Base-by-base conservation (phyloP, 139 green algal species). In the Desmodesmus armatus region DNA sequence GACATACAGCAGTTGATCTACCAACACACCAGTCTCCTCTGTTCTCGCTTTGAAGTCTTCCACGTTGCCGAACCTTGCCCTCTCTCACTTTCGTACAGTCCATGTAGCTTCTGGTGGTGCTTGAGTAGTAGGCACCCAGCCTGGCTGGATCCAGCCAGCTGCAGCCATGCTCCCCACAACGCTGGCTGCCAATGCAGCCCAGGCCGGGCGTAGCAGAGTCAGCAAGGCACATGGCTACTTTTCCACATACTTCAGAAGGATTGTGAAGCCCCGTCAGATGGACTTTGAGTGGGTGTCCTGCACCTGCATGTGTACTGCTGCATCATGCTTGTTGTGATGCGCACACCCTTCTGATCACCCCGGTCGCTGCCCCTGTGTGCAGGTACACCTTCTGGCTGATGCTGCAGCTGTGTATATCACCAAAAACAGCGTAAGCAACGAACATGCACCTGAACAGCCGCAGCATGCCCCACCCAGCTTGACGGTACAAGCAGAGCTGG, bases 301-400 rank as follows among this genome's bases (percentile, higher is more conserved):
- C 11, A 76, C 1, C 25, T 0, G 0, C 55, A 23, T 19, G 33
- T 37, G 40, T 71, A 13, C 39, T 55, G 44, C 51, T 70, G 19
- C n/a, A n/a, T n/a, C n/a, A n/a, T n/a, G n/a, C n/a, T 39, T 78
- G 17, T 5, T 74, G 17, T 17, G 51, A 13, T 62, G 51, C 51
- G 13, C 51, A 17, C 51, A 27, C 15, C 51, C 17, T 17, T 13
- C 51, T 62, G 51, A 13, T 62, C 51, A 17, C 51, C 17, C 15
- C n/a, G n/a, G n/a, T n/a, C n/a, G n/a, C n/a, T n/a, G n/a, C n/a
- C n/a, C n/a, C n/a, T n/a, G n/a, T 39, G 25, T 77, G 70, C 90
- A 97, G 94, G 88, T 99, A 98, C 86, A 96, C 95, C 0, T 94
- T 98, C 33, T 99, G 97, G 97, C 89, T 98, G 37, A 99, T 99